phyloP scores from a whole-genome alignment of 202 grass and related monocot species.

The Musa balbisiana region DNA sequence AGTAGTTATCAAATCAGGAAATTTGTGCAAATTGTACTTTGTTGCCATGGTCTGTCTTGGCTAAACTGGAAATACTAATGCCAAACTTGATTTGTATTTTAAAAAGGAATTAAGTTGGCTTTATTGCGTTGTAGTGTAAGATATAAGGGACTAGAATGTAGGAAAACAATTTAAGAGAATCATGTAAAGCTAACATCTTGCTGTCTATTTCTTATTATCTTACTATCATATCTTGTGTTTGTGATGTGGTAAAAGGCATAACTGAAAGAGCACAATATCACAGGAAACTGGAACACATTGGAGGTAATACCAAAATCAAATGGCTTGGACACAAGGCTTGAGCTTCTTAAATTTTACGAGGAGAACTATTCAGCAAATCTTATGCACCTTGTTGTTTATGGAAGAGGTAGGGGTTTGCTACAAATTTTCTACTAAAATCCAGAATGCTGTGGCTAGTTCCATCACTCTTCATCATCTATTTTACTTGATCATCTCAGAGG shows the following conservation, averaged over 20 bases:
- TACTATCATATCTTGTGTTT: neutral
- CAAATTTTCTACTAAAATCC: constrained; percentile 10
- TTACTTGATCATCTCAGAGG: constrained; percentile 42
- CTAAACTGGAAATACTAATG: neutral
- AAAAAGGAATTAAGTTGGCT: too few species aligned
- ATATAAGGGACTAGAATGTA: neutral
- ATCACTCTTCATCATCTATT: constrained; percentile 15
- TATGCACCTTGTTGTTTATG: constrained; percentile 96
- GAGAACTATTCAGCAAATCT: constrained; percentile 91
- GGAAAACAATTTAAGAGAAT: neutral
- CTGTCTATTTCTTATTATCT: neutral
- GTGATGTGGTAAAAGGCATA: neutral
- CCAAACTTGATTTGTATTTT: too few species aligned
- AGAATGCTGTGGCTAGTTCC: constrained; percentile 8
- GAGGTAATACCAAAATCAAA: constrained; percentile 87
- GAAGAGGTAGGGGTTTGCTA: constrained; percentile 53
- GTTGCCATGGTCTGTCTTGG: neutral
- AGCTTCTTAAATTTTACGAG: constrained; percentile 92
- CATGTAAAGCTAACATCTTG: neutral
- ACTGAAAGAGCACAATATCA: neutral
- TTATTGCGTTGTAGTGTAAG: neutral
- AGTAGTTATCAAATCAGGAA: neutral
- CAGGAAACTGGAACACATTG: constrained; percentile 93
- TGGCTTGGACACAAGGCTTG: constrained; percentile 83
- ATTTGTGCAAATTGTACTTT: neutral